Conservation (phyloP, 805 yeast genomes). For the Jamesozyma rosinii region DNA sequence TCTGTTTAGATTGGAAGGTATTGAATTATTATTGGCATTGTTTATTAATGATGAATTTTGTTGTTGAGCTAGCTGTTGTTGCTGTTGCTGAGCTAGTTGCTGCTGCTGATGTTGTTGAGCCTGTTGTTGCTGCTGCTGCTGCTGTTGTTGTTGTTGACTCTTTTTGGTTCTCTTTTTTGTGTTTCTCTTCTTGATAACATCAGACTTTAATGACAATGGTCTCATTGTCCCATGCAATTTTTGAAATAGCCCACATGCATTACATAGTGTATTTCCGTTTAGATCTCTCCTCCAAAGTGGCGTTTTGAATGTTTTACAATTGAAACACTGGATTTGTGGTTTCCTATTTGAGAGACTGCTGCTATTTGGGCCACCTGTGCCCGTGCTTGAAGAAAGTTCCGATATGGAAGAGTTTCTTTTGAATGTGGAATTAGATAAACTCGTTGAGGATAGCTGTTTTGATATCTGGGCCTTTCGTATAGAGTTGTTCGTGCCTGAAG, state of each 20-base stretch:
- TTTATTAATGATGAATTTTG: neutral
- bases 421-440: slow-evolving; percentile 16
- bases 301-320: slow-evolving; percentile 85
- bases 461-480: slow-evolving; percentile 21
- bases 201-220: slow-evolving; percentile 84
- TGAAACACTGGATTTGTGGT: slow-evolving; percentile 52
- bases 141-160: slow-evolving; percentile 9
- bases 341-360: slow-evolving; percentile 12
- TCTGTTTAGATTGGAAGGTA: slow-evolving; percentile 1
- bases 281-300: slow-evolving; percentile 94
- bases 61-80: slow-evolving; percentile 7
- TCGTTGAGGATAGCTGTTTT: slow-evolving; percentile 24
- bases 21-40: neutral
- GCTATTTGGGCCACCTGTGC: neutral
- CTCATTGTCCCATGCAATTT: slow-evolving; percentile 93
- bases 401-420: slow-evolving; percentile 20
- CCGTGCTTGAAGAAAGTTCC: slow-evolving; percentile 12
- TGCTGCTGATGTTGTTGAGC: slow-evolving; percentile 7
- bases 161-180: slow-evolving; percentile 48
- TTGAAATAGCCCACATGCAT: slow-evolving; percentile 90
- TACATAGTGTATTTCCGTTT: slow-evolving; percentile 85
- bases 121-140: slow-evolving; percentile 8
- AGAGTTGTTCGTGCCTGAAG: slow-evolving; percentile 16
- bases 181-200: slow-evolving; percentile 76
- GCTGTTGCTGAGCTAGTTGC: slow-evolving; percentile 7